phyloP scores from a whole-genome alignment of 2,329 filamentous ascomycete species.

The Thielaviopsis euricoi region DNA sequence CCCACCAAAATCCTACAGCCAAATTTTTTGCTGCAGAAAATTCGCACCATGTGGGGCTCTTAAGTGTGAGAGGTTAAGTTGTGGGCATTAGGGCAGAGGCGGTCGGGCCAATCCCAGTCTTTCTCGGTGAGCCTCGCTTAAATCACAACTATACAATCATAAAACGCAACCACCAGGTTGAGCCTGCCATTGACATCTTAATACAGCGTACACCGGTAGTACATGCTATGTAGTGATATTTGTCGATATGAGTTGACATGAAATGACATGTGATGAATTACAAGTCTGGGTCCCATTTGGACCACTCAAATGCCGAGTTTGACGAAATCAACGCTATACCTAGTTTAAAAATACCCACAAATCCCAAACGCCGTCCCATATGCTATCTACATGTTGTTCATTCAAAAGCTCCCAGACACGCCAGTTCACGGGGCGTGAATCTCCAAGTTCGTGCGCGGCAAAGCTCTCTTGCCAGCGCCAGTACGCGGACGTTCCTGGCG shows the following conservation, averaged over 20 bases:
- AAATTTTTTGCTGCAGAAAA: background rate
- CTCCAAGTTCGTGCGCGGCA: slow-evolving; percentile 6
- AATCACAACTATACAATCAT: background rate
- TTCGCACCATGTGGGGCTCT: background rate
- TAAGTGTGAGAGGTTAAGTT: background rate
- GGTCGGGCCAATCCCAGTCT: background rate
- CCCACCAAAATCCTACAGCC: background rate
- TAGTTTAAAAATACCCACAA: background rate
- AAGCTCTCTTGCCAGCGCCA: slow-evolving; percentile 7
- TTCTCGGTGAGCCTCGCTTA: background rate
- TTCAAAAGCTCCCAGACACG: background rate
- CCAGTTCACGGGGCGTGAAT: slow-evolving; percentile 4
- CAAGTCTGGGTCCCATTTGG: background rate
- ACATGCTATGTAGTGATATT: no score
- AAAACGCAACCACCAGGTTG: background rate
- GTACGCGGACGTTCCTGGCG: slow-evolving; percentile 8
- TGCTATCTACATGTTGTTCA: background rate
- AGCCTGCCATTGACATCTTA: background rate
- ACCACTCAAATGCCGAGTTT: no score
- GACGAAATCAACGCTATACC: background rate
- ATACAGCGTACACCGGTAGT: no score
- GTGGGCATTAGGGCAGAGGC: slow-evolving; percentile 11
- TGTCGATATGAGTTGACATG: no score
- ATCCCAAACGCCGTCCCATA: background rate
- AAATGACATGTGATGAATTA: background rate